phyloP scores from a whole-genome alignment of 148 eudicot species.

The Talinum fruticosum region DNA sequence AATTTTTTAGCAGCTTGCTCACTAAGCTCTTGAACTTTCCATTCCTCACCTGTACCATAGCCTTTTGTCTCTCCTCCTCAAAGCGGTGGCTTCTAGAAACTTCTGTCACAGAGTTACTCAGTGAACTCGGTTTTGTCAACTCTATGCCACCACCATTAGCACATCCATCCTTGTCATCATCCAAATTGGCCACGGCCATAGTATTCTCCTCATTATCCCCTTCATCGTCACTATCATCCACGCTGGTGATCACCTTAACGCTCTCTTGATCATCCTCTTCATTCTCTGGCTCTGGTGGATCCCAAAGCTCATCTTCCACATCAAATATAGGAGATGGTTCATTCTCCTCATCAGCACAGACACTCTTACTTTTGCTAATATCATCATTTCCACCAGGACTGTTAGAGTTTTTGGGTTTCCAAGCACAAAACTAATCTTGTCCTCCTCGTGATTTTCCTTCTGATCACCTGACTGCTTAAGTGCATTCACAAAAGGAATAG shows the following conservation, averaged over 20 bases:
- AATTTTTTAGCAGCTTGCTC: constrained; percentile 51
- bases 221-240: neutral
- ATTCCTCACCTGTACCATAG: constrained; percentile 62
- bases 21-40: constrained; percentile 83
- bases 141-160: constrained; percentile 53
- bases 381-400: constrained; percentile 15
- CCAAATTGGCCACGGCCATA: constrained; percentile 37
- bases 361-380: constrained; percentile 20
- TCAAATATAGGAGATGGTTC: constrained; percentile 29
- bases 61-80: constrained; percentile 55
- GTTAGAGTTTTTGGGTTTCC: constrained; percentile 15
- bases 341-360: constrained; percentile 32
- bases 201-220: constrained; percentile 26
- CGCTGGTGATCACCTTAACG: neutral
- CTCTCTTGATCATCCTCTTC: constrained; percentile 43
- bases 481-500: constrained; percentile 23
- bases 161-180: constrained; percentile 69
- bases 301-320: constrained; percentile 58
- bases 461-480: constrained; percentile 15
- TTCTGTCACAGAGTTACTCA: constrained; percentile 44
- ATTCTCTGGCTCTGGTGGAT: constrained; percentile 79
- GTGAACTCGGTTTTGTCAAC: constrained; percentile 60
- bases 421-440: constrained; percentile 12
- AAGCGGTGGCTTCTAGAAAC: constrained; percentile 40
- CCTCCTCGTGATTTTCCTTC: constrained; percentile 20